These are phyloP conservation scores for Tulasnella sp. DNA, from an alignment of 768 basidiomycete species.

Conservation along the genomic window DNA sequence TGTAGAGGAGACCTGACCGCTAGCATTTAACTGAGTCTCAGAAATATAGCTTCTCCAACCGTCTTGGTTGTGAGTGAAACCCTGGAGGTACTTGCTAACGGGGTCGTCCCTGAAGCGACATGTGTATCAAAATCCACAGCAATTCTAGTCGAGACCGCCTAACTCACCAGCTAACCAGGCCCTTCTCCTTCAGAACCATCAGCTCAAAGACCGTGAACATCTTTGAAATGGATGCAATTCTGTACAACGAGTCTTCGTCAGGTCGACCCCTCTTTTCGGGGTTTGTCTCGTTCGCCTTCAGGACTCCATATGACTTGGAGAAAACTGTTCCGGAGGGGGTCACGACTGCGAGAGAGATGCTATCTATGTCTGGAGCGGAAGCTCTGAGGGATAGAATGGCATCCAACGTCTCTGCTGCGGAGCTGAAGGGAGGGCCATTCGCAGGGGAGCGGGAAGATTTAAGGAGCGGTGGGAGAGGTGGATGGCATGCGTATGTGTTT, in stretches of 20 bases:
- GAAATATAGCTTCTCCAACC: slow-evolving; percentile 24
- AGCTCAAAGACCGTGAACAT: slow-evolving; percentile 50
- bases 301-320: slow-evolving; percentile 44
- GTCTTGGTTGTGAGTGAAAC: slow-evolving; percentile 36
- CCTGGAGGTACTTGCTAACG: slow-evolving; percentile 44
- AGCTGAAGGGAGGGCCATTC: neutral
- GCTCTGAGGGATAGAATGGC: neutral
- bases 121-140: neutral
- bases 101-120: slow-evolving; percentile 47
- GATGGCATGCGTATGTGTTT: neutral
- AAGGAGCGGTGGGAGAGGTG: neutral
- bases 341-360: slow-evolving; percentile 49
- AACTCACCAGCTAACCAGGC: slow-evolving; percentile 28
- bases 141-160: neutral
- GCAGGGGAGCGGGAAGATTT: too few species aligned
- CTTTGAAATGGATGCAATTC: slow-evolving; percentile 52
- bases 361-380: slow-evolving; percentile 42
- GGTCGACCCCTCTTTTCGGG: slow-evolving; percentile 31
- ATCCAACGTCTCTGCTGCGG: neutral
- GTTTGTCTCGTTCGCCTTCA: slow-evolving; percentile 40
- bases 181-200: slow-evolving; percentile 47
- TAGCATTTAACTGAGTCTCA: neutral
- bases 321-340: slow-evolving; percentile 45
- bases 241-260: slow-evolving; percentile 44
- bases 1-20: neutral